Conservation (phyloP, 495 filamentous ascomycete genomes). For the Tuber indicum region DNA sequence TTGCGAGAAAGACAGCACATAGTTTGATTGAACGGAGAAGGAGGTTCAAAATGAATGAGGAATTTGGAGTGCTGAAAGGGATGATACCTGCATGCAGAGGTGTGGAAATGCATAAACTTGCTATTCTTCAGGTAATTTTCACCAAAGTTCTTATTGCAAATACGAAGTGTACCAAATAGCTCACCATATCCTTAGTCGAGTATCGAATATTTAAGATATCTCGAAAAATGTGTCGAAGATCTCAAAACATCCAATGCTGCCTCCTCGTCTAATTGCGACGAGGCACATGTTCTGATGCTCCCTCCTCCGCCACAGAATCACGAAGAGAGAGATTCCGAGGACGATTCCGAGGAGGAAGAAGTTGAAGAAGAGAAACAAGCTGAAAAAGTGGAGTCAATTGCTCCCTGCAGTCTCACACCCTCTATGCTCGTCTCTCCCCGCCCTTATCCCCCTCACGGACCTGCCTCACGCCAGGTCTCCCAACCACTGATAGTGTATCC, state of each 20-base stretch:
- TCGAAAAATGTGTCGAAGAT: slow-evolving; percentile 79
- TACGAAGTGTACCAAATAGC: neutral
- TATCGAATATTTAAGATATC: slow-evolving; percentile 93
- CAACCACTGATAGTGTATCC: slow-evolving; percentile 46
- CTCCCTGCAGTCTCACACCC: slow-evolving; percentile 15
- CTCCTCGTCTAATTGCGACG: slow-evolving; percentile 18
- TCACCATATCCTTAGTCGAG: slow-evolving; percentile 48
- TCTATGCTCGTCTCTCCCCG: slow-evolving; percentile 20
- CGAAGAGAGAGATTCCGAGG: slow-evolving; percentile 22
- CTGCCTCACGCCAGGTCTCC: slow-evolving; percentile 43
- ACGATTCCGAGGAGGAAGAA: slow-evolving; percentile 42
- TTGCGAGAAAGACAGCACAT: slow-evolving; percentile 92
- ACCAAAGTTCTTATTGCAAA: slow-evolving; percentile 23
- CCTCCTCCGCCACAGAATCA: slow-evolving; percentile 6
- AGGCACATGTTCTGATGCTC: slow-evolving; percentile 29
- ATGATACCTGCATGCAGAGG: slow-evolving; percentile 92
- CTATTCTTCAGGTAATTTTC: slow-evolving; percentile 73
- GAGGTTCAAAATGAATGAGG: slow-evolving; percentile 97
- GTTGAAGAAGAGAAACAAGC: slow-evolving; percentile 30
- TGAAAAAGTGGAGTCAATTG: slow-evolving; percentile 27
- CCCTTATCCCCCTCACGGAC: slow-evolving; percentile 39
- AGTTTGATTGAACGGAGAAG: slow-evolving; percentile 86
- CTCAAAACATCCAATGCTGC: slow-evolving; percentile 58
- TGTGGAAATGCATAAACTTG: slow-evolving; percentile 96
- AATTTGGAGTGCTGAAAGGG: slow-evolving; percentile 86